Base-by-base conservation (phyloP, 1,284 basidiomycete genomes). In the Trichosporon sp. region DNA sequence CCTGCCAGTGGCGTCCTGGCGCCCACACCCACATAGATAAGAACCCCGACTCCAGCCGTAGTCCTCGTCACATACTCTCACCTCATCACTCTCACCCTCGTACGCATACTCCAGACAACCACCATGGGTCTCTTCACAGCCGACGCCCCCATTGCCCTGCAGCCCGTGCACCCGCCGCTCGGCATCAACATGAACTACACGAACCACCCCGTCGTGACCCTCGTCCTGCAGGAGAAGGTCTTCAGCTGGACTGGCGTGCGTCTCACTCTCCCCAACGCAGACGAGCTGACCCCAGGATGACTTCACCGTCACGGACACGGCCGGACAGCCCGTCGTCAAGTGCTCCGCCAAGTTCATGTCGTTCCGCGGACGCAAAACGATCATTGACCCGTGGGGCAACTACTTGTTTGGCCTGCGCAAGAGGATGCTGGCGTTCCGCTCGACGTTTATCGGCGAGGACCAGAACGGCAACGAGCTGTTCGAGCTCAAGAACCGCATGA, bases 301-400 rank as follows among this genome's bases (percentile, higher is more conserved):
- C 66, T 82, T 79, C 65, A 68, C 69, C 27, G 71, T 83, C 64
- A 79, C 80, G 66, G 82, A 84, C 64, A 66, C 65, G 23, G 74
- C 77, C 15, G 81, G 81, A 0, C 38, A 68, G 1, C 66, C 69
- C 1, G 79, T 84, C 2, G 74, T 80, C 6, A 62, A 65, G 25
- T 81, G 80, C 60, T 47, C 72, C 31, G 83, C 79, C 25, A 77
- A 78, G 64, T 72, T 75, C 1, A 21, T 81, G 42, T 76, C 75
- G 9, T 72, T 82, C 35, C 66, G 75, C n/a, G 81, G 82, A 60
- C 72, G 74, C 23, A 83, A 83, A 72, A 78, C 76, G 27, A 80
- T 83, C 68, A 77, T 75, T 62, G 81, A 82, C 70, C 58, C 74
- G 1, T 68, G 70, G 12, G 79, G 80, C 32, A 65, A 75, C 15